phyloP scores from a whole-genome alignment of 108 stramenopile species.

The Aurantiochytrium sp. region DNA sequence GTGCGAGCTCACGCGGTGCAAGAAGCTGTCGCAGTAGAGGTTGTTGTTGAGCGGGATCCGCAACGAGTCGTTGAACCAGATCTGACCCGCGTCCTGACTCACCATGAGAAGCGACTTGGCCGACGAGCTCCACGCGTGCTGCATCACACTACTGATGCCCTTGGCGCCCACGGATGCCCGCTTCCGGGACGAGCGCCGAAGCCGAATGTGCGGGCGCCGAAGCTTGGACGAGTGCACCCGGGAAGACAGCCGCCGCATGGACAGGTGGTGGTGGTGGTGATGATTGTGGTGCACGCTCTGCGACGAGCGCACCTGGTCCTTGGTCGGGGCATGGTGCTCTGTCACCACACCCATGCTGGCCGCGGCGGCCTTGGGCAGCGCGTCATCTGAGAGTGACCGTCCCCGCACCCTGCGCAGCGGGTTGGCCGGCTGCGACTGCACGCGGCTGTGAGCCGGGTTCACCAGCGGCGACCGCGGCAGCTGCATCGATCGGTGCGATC shows the following conservation, averaged over 20 bases:
- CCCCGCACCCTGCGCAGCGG: background rate
- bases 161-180: background rate
- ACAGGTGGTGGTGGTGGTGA: no score
- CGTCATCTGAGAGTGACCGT: background rate
- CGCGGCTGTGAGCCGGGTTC: background rate
- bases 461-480: background rate
- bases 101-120: background rate
- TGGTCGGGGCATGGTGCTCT: no score
- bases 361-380: background rate
- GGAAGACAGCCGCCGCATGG: background rate
- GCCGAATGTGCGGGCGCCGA: constrained; percentile 1
- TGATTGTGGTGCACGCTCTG: no score
- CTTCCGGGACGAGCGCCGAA: background rate
- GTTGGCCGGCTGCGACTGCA: background rate
- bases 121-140: constrained; percentile 1
- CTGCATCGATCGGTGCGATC: background rate
- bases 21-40: background rate
- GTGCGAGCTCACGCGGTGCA: background rate
- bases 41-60: constrained; percentile 5
- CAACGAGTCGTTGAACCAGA: background rate
- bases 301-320: no score
- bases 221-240: background rate
- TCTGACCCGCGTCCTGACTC: background rate
- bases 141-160: background rate
- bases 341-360: no score